Evolutionary conservation across 2,329 filamentous ascomycete genomes (phyloP), one percentile per base, ranked within the genome.

Genomic region (Fusarium sp.): DNA sequence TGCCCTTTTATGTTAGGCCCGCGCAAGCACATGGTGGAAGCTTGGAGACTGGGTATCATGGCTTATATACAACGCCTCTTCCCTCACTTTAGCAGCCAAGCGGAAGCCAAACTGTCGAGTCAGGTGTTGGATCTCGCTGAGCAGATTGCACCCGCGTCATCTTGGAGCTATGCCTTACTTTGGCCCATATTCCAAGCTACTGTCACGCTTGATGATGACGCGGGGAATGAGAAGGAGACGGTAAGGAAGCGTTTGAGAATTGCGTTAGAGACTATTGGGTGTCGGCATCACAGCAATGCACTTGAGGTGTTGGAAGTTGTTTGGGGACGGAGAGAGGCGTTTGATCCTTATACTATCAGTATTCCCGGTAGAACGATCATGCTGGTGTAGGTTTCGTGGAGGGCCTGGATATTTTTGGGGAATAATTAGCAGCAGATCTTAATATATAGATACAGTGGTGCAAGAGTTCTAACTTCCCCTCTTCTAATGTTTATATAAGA

Each of bases 261-360:
- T 19, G 50, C 50, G 4, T 50, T 62, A 0, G 13, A 47, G 13
- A 47, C 57, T 3, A 44, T 62, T 15, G 57, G 61, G 23, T 64
- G 61, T n/a, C 61, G 61, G 1, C 61, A 64, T 43, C 53, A 56
- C 10, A 64, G 61, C 13, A 64, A 62, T 33, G 61, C 61, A n/a
- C 57, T 64, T 14, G 50, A 64, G 3, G 25, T 9, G 0, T 15
- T 64, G 30, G 57, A 56, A 5, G 8, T 15, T 33, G 30, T 51
- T 1, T 64, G 57, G 61, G 23, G 15, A 6, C 32, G 13, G 11
- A 14, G 7, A 6, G 23, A 30, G 5, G 11, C 13, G 11, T 47
- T 46, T 47, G 46, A 40, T 8, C 30, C 6, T 33, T 40, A 22
- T 7, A 43, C 45, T 6, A 6, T 33, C 4, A 33, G 39, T 13